Base-by-base conservation (phyloP, 2,329 filamentous ascomycete genomes). In the Colletotrichum caudatum region DNA sequence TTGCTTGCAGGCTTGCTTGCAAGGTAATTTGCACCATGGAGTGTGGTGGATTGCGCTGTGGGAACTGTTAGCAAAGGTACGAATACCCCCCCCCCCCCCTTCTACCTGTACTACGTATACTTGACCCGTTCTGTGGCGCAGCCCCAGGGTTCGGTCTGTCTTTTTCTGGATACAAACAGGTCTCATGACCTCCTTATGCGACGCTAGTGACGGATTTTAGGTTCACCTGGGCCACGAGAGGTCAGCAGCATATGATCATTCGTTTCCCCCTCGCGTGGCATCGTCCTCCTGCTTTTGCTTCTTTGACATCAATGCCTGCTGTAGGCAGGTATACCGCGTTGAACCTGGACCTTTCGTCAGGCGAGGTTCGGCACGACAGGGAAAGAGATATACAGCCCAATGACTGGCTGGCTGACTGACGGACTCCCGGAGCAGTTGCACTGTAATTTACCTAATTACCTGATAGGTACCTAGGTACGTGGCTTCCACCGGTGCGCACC, bases 171-270 rank as follows among this genome's bases (percentile, higher is more conserved):
- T 72, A 71, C 73, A 72, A 67, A 65, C 64, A 69, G 73, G 72
- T 74, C 73, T 69, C 73, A 74, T 74, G 73, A 74, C 73, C 73
- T 62, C 29, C 41, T 56, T 56, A 73, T 73, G 69, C 69, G 48
- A 73, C 73, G 73, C 73, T 74, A 74, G 61, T 50, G 66, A 62
- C 63, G 50, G 69, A 68, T 72, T 72, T 74, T 72, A 73, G 64
- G 69, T 66, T 69, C 73, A 74, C 72, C 66, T 74, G 73, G 69
- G 51, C 66, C 69, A 72, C 64, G 26, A 73, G 46, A 69, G 69
- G 63, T 68, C 71, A 68, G 71, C 71, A 73, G 68, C 69, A 72
- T 73, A 69, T 73, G 64, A 72, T 64, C 69, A 73, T 62, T 64
- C 59, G 26, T 62, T 54, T n/a, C 23, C 48, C 51, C 41, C 23